Evolutionary conservation across 2,329 filamentous ascomycete genomes (phyloP).

Genomic region (Capronia americana): DNA sequence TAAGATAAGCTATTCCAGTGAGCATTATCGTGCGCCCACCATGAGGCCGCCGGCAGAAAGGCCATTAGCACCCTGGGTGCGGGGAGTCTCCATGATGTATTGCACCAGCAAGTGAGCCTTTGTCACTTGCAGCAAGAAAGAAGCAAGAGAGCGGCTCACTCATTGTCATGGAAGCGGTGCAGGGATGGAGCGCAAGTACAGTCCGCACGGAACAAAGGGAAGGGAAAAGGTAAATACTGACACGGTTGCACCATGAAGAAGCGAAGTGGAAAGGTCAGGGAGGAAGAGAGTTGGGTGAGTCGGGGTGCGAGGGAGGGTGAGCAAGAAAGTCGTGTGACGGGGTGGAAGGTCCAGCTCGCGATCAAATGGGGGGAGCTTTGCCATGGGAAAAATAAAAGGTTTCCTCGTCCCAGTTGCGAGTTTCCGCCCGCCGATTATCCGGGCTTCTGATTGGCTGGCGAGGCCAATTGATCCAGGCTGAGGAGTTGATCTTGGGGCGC

Average conservation of each 20-base stretch:
- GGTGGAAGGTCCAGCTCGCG: background rate
- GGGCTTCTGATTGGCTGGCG: constrained; percentile 31
- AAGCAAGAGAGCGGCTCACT: background rate
- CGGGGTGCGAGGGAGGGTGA: no score
- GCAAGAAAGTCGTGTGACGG: background rate
- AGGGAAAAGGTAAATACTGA: background rate
- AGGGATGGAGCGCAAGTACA: background rate
- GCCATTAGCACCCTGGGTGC: background rate
- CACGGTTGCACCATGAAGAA: background rate
- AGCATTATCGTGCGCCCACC: background rate
- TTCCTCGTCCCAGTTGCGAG: background rate
- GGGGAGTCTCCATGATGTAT: background rate
- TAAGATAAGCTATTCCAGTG: background rate
- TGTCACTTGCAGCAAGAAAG: background rate
- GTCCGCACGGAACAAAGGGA: background rate
- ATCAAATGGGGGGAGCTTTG: constrained; percentile 4
- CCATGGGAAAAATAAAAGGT: background rate
- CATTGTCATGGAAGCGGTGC: background rate
- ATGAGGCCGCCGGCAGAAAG: background rate
- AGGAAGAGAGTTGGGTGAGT: background rate
- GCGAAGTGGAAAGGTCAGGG: background rate
- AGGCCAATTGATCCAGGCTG: constrained; percentile 20
- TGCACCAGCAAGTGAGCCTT: background rate
- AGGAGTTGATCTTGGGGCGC: background rate
- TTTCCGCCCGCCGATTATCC: constrained; percentile 10